phyloP scores from a whole-genome alignment of 768 basidiomycete genomes.

The Boletus speciosus region DNA sequence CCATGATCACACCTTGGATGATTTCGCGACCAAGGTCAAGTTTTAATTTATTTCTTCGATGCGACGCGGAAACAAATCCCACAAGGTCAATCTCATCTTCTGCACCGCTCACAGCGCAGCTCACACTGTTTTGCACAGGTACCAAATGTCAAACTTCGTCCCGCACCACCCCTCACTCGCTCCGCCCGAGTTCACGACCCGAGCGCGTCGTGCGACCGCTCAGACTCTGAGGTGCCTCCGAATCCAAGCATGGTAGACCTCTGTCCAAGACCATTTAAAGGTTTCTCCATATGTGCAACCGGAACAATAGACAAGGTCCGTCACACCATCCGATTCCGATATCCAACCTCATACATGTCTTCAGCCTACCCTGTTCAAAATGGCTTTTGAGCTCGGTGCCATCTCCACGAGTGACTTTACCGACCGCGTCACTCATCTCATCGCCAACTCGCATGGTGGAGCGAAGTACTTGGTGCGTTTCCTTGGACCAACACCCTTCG shows the following conservation, averaged over 20 bases:
- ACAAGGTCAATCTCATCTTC: conserved; percentile 42
- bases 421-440: conserved; percentile 81
- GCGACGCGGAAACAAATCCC: conserved; percentile 62
- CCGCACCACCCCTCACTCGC: conserved; percentile 42
- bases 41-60: conserved; percentile 24
- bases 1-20: neutral
- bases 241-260: conserved; percentile 44
- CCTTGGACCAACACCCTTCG: neutral
- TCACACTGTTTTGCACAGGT: conserved; percentile 44
- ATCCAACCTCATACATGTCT: neutral
- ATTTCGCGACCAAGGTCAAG: neutral
- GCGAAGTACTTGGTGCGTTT: conserved; percentile 73
- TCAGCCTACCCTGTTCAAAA: conserved; percentile 68
- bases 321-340: conserved; percentile 4
- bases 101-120: neutral
- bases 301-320: conserved; percentile 77
- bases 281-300: conserved; percentile 68
- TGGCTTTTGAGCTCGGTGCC: conserved; percentile 82
- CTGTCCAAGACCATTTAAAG: conserved; percentile 66
- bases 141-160: conserved; percentile 78
- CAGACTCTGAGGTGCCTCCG: conserved; percentile 49
- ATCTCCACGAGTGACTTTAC: conserved; percentile 68
- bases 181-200: conserved; percentile 9
- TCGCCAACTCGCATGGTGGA: conserved; percentile 77
- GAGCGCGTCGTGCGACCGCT: conserved; percentile 32